A percentile compares a stretch with the other conserved stretches of the same genome.
phyloP scores from a whole-genome alignment of 2,329 filamentous ascomycete species.

The Rhynchosporium graminicola region DNA sequence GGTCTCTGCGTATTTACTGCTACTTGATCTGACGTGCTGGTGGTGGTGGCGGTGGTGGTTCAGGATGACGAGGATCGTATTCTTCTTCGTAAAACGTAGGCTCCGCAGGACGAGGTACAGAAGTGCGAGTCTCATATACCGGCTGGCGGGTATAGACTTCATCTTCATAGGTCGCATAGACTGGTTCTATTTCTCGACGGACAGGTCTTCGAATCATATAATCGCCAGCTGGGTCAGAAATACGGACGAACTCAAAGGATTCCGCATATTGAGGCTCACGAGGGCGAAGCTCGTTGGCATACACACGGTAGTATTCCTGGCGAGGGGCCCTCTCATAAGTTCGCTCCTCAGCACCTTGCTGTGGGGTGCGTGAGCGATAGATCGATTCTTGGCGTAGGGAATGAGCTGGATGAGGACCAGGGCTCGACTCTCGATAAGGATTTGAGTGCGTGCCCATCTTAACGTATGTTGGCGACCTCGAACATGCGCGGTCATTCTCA shows the following conservation, averaged over 20 bases:
- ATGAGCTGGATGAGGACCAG: constrained; percentile 32
- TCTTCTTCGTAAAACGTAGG: constrained; percentile 43
- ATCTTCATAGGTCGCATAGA: constrained; percentile 38
- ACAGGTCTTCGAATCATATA: constrained; percentile 50
- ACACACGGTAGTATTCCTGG: constrained; percentile 42
- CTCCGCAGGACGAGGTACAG: constrained; percentile 26
- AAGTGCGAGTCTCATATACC: constrained; percentile 35
- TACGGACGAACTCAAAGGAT: constrained; percentile 48
- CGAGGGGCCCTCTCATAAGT: constrained; percentile 39
- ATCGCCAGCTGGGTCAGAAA: constrained; percentile 48
- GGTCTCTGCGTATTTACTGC: constrained; percentile 26
- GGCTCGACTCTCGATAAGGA: constrained; percentile 41
- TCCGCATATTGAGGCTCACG: constrained; percentile 40
- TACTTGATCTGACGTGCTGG: constrained; percentile 34
- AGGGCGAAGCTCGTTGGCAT: constrained; percentile 39
- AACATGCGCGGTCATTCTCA: constrained; percentile 40
- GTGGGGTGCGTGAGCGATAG: constrained; percentile 38
- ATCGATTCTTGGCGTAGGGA: constrained; percentile 34
- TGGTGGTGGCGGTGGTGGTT: constrained; percentile 37
- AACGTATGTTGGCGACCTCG: constrained; percentile 42
- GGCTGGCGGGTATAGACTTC: constrained; percentile 34
- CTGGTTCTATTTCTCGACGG: constrained; percentile 39
- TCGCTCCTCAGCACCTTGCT: constrained; percentile 32
- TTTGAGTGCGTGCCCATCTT: constrained; percentile 35
- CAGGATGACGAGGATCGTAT: constrained; percentile 48